These are phyloP conservation scores for Hyaloscypha hepaticicola DNA, from an alignment of 495 filamentous ascomycete species.

Conservation along the genomic window DNA sequence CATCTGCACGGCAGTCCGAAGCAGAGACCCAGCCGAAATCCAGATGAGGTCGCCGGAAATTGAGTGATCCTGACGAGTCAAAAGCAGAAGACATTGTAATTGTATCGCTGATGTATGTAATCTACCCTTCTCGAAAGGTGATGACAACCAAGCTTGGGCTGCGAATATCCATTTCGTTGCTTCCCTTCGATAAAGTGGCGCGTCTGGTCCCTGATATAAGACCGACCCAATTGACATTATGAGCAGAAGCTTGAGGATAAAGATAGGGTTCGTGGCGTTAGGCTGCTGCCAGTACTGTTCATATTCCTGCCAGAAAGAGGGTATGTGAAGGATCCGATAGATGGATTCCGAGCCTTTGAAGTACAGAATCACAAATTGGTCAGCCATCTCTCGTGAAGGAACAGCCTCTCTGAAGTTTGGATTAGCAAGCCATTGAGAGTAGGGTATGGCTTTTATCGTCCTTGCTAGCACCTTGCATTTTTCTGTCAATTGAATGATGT, in stretches of 20 bases:
- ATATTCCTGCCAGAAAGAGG: slow-evolving; percentile 47
- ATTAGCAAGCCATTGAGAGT: slow-evolving; percentile 22
- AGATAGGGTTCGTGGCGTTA: slow-evolving; percentile 34
- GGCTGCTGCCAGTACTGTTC: slow-evolving; percentile 39
- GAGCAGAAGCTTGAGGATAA: slow-evolving; percentile 60
- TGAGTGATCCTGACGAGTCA: slow-evolving; percentile 54
- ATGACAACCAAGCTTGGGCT: slow-evolving; percentile 60
- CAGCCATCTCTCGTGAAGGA: slow-evolving; percentile 47
- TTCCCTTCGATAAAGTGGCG: slow-evolving; percentile 45
- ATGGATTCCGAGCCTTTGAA: slow-evolving; percentile 46
- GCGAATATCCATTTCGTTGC: slow-evolving; percentile 63
- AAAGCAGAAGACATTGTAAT: slow-evolving; percentile 57
- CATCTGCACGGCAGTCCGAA: slow-evolving; percentile 59
- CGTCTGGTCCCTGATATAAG: slow-evolving; percentile 49
- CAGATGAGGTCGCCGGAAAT: slow-evolving; percentile 57
- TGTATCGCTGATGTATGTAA: slow-evolving; percentile 56
- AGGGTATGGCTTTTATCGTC: slow-evolving; percentile 29
- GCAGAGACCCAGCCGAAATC: slow-evolving; percentile 55
- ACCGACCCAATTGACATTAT: slow-evolving; percentile 62
- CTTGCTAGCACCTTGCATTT: slow-evolving; percentile 28
- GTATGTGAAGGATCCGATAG: slow-evolving; percentile 57
- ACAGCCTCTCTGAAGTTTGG: slow-evolving; percentile 30
- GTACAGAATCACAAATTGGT: slow-evolving; percentile 47
- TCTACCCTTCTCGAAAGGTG: slow-evolving; percentile 51
- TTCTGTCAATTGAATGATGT: slow-evolving; percentile 22